These are phyloP conservation scores for Puccinia coronata DNA, from an alignment of 1,284 basidiomycete genomes.

Conservation along the genomic window DNA sequence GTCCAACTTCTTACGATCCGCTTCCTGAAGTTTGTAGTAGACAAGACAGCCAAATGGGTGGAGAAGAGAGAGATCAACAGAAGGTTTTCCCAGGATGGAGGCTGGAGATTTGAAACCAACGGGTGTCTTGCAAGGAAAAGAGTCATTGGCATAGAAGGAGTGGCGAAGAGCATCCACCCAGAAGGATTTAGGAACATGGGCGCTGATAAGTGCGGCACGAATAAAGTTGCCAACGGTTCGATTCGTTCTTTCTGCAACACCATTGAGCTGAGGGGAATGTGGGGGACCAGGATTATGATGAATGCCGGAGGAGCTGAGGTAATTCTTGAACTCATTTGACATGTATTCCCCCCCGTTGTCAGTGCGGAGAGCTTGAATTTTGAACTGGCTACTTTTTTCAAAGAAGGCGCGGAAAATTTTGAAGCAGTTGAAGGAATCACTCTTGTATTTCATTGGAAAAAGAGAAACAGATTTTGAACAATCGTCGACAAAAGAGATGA, in stretches of 20 bases:
- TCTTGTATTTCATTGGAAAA: slow-evolving; percentile 5
- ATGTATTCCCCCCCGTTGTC: no score
- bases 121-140: background rate
- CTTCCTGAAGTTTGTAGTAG: slow-evolving; percentile 21
- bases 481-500: slow-evolving; percentile 11
- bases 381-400: background rate
- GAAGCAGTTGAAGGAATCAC: no score
- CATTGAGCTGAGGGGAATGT: no score
- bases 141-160: background rate
- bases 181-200: no score
- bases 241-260: no score
- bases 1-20: slow-evolving; percentile 3
- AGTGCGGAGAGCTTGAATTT: slow-evolving; percentile 8
- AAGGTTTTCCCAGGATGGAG: background rate
- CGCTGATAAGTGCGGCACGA: background rate
- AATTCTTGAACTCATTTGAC: no score
- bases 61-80: no score
- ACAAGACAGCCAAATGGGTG: slow-evolving; percentile 22
- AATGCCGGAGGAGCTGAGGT: background rate
- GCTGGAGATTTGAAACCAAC: no score
- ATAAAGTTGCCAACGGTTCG: background rate
- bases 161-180: no score
- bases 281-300: slow-evolving; percentile 25
- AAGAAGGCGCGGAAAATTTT: no score
- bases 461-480: background rate